Evolutionary conservation across 2,329 filamentous ascomycete genomes (phyloP).

Genomic region (Daldinia sp.): DNA sequence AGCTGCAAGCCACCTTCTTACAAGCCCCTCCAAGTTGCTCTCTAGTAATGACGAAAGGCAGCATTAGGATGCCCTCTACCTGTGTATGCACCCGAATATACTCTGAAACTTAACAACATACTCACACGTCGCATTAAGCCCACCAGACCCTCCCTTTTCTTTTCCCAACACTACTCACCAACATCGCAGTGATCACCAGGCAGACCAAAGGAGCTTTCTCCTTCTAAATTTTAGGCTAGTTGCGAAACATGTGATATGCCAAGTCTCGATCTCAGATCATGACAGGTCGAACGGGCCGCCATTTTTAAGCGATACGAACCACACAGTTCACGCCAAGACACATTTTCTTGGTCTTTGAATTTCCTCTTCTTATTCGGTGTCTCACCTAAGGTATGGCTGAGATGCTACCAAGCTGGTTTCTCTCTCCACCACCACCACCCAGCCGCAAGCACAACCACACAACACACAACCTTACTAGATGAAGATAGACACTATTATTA

Average conservation of each 20-base stretch:
- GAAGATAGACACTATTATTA: conserved; percentile 4
- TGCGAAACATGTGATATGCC: conserved; percentile 42
- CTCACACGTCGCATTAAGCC: conserved; percentile 31
- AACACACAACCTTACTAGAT: conserved; percentile 13
- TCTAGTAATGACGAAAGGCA: conserved; percentile 9
- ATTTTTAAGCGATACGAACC: conserved; percentile 41
- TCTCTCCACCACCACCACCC: conserved; percentile 39
- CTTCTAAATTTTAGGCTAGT: conserved; percentile 24
- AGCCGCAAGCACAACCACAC: conserved; percentile 36
- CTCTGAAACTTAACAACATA: conserved; percentile 24
- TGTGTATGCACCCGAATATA: conserved; percentile 14
- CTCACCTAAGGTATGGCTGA: conserved; percentile 20
- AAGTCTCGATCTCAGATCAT: conserved; percentile 40
- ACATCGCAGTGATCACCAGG: conserved; percentile 32
- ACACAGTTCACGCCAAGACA: conserved; percentile 42
- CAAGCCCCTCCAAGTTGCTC: conserved; percentile 22
- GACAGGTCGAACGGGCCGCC: conserved; percentile 32
- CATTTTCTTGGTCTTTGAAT: conserved; percentile 21
- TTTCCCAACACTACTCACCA: conserved; percentile 17
- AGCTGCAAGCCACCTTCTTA: conserved; percentile 39
- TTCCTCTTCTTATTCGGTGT: conserved; percentile 36
- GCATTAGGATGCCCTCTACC: background rate
- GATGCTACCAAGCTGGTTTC: conserved; percentile 18
- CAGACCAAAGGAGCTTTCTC: conserved; percentile 11
- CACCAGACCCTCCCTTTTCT: conserved; percentile 35